A percentile compares a stretch with the other conserved stretches of the same genome.
Conservation (phyloP, 768 basidiomycete species). For the Megacollybia marginata region DNA sequence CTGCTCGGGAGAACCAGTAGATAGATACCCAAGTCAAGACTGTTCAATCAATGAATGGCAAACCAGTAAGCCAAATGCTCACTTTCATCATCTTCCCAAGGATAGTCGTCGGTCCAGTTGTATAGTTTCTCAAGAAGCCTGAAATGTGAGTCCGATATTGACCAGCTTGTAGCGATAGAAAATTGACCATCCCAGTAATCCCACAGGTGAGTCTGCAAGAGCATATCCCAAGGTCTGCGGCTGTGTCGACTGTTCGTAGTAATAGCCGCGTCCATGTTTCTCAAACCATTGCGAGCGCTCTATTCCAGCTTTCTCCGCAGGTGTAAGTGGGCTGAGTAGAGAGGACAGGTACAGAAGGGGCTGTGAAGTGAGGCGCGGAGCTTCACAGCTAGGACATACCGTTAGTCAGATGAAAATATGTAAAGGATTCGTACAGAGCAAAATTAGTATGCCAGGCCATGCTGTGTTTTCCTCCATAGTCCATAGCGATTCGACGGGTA, state of each 20-base stretch:
- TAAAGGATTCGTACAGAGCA: slow-evolving; percentile 12
- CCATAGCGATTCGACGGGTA: slow-evolving; percentile 13
- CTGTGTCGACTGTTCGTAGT: slow-evolving; percentile 19
- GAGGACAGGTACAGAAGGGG: slow-evolving; percentile 19
- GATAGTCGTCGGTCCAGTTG: slow-evolving; percentile 30
- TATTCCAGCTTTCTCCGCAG: slow-evolving; percentile 2
- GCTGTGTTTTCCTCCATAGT: slow-evolving; percentile 18
- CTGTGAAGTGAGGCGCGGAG: slow-evolving; percentile 13
- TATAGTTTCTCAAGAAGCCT: slow-evolving; percentile 25
- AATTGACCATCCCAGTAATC: slow-evolving; percentile 17
- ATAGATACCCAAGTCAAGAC: slow-evolving; percentile 37
- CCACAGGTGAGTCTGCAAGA: slow-evolving; percentile 37
- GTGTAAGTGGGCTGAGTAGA: slow-evolving; percentile 20
- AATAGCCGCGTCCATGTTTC: slow-evolving; percentile 17
- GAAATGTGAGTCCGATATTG: neutral
- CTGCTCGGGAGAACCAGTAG: slow-evolving; percentile 32
- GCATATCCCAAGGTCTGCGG: slow-evolving; percentile 31
- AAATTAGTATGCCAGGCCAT: slow-evolving; percentile 28
- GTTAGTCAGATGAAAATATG: neutral
- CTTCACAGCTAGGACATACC: slow-evolving; percentile 3
- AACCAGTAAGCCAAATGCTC: neutral
- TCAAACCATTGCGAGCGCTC: neutral
- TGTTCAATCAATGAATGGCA: slow-evolving; percentile 6
- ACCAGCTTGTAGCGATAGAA: no score
- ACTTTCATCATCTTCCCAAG: slow-evolving; percentile 40